Evolutionary conservation across 495 filamentous ascomycete species (phyloP).

Genomic region (Oidiodendron maius): DNA sequence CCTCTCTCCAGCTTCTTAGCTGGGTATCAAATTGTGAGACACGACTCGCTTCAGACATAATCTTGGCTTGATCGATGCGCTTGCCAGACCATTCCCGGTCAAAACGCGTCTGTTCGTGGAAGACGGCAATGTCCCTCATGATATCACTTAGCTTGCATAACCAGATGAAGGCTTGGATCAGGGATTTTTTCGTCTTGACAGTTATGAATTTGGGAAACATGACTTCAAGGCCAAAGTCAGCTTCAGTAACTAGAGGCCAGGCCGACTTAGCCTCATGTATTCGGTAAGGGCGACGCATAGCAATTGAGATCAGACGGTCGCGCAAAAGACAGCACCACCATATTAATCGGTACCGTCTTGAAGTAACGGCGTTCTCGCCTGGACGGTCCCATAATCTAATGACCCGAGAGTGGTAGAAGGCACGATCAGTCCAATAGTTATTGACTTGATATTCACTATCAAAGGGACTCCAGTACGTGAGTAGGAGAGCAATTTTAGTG

Average conservation of each 20-base stretch:
- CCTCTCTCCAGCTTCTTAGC: background rate
- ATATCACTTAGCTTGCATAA: conserved; percentile 3
- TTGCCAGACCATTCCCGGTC: background rate
- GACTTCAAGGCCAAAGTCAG: background rate
- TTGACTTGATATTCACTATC: background rate
- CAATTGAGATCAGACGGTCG: background rate
- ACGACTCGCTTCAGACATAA: background rate
- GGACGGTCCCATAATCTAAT: background rate
- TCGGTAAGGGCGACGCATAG: background rate
- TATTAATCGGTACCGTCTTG: background rate
- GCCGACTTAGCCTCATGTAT: background rate
- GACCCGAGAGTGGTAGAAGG: background rate
- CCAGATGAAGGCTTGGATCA: background rate
- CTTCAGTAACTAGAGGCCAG: background rate
- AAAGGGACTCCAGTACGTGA: conserved; percentile 2
- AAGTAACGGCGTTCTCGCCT: background rate
- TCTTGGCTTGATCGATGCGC: background rate
- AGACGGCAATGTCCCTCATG: background rate
- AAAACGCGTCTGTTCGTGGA: background rate
- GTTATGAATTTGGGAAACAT: background rate
- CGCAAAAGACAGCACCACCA: conserved; percentile 3
- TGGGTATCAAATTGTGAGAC: conserved; percentile 1
- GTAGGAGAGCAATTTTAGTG: background rate
- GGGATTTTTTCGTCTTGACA: background rate
- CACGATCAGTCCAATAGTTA: conserved; percentile 2